These are phyloP conservation scores for Catenaria anguillulae DNA, from an alignment of 371 early-diverging fungal genomes.

Conservation along the genomic window DNA sequence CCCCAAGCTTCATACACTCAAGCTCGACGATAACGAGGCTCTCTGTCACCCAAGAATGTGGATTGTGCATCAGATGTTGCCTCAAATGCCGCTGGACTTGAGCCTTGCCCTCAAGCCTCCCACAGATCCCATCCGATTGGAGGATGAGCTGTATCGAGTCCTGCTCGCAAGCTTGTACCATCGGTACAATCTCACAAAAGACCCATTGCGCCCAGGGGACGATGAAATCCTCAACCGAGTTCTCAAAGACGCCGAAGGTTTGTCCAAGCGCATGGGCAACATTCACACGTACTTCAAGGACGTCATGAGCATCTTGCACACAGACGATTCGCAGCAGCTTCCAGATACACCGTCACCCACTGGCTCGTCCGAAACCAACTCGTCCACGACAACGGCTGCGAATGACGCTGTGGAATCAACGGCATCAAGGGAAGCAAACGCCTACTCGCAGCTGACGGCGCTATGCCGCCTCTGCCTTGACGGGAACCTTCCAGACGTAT, in stretches of 20 bases:
- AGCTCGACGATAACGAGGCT: not conserved
- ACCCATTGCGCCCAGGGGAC: not conserved
- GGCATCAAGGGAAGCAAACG: not conserved
- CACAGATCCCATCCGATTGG: too few species aligned
- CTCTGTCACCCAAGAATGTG: not conserved
- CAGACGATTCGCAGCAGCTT: too few species aligned
- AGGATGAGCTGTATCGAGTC: not conserved
- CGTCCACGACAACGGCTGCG: too few species aligned
- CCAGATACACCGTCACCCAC: too few species aligned
- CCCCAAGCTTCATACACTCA: not conserved
- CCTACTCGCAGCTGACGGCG: not conserved
- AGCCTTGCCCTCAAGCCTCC: too few species aligned
- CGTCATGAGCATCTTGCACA: not conserved
- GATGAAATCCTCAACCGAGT: not conserved
- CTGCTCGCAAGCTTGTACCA: not conserved
- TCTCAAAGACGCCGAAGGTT: not conserved
- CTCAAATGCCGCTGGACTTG: too few species aligned
- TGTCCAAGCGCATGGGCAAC: not conserved
- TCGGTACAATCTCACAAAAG: not conserved
- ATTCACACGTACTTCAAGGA: not conserved
- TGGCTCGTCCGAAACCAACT: too few species aligned
- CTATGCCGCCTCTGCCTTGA: slow-evolving; percentile 1
- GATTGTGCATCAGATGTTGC: too few species aligned
- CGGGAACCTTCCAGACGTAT: not conserved
- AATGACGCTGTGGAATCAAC: too few species aligned